Evolutionary conservation across 164 flowering plant genomes (phyloP), one percentile per base, ranked within the genome.

Genomic region (Hamamelis virginiana): DNA sequence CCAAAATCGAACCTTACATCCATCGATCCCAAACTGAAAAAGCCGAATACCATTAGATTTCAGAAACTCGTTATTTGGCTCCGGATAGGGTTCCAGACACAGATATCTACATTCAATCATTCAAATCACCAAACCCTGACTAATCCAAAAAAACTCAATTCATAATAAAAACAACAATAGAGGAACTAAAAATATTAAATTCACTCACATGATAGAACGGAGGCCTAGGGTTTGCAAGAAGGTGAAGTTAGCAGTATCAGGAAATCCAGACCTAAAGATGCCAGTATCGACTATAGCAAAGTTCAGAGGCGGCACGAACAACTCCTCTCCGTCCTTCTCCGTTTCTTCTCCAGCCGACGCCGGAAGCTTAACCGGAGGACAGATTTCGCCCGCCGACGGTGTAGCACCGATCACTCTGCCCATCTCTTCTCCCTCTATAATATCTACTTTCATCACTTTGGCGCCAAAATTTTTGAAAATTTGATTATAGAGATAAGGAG

Each of bases 211-310:
- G 70, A 84, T 58, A 10, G 88, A 82, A 22, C 81, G 79, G 46
- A 84, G 83, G 23, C 76, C 69, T 5, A 85, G 76, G 63, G 86
- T 70, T 44, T 80, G 67, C 60, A 85, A 58, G 76, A 85, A 85
- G 66, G 72, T 14, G 74, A 82, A 82, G 75, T 81, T 82, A 69
- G 83, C 73, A 18, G 83, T 53, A 58, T 82, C 75, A 8, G 88
- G 88, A 61, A 80, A 85, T 38, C 88, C 84, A 16, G 86, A 85
- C 74, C 88, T 66, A 78, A 82, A 85, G 10, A 85, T 26, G 58
- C 82, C 78, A 53, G 65, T 65, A 47, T 85, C 86, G 19, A 85
- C 88, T 75, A 75, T 76, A 0, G 84, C 66, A 61, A 85, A 85
- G 62, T 85, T 85, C 8, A 73, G 69, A 6, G 88, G 88, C 19